A percentile compares a stretch with the other conserved stretches of the same genome.
phyloP scores from a whole-genome alignment of 1,284 basidiomycete genomes.

The Irpex sp. region DNA sequence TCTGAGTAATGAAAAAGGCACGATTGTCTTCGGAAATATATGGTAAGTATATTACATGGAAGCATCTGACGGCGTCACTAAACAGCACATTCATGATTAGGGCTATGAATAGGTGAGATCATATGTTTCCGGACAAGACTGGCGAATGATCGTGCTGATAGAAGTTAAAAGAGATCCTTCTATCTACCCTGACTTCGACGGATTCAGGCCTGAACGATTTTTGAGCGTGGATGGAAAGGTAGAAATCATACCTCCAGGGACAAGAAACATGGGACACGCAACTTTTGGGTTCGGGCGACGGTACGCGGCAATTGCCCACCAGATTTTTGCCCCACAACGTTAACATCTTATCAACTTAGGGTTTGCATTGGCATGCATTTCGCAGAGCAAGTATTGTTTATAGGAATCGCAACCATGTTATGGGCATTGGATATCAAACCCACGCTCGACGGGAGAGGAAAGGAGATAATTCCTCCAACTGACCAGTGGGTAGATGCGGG shows the following conservation, averaged over 20 bases:
- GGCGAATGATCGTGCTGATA: not conserved
- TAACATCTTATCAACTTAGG: not conserved
- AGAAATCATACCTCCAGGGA: not conserved
- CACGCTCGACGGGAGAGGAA: not conserved
- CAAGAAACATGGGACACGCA: not conserved
- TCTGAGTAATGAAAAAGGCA: not conserved
- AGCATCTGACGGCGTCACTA: too few relatives aligned
- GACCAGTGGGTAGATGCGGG: not conserved
- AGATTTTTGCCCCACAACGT: not conserved
- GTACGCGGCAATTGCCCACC: not conserved
- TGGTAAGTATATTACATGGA: not conserved
- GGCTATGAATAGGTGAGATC: not conserved
- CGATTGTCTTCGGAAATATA: not conserved
- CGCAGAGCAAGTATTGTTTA: not conserved
- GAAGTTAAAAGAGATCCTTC: not conserved
- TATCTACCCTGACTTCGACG: not conserved
- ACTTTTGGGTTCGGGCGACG: not conserved
- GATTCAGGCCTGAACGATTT: not conserved
- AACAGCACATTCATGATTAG: not conserved
- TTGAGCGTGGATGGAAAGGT: not conserved
- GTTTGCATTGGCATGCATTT: not conserved
- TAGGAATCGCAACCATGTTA: not conserved
- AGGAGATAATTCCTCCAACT: not conserved
- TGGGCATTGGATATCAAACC: not conserved
- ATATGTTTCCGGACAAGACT: not conserved